Percentiles rank a stretch among this genome's conserved stretches.
These are phyloP conservation scores for Poteriospumella lacustris DNA, from an alignment of 108 stramenopile species.

Conservation along the genomic window DNA sequence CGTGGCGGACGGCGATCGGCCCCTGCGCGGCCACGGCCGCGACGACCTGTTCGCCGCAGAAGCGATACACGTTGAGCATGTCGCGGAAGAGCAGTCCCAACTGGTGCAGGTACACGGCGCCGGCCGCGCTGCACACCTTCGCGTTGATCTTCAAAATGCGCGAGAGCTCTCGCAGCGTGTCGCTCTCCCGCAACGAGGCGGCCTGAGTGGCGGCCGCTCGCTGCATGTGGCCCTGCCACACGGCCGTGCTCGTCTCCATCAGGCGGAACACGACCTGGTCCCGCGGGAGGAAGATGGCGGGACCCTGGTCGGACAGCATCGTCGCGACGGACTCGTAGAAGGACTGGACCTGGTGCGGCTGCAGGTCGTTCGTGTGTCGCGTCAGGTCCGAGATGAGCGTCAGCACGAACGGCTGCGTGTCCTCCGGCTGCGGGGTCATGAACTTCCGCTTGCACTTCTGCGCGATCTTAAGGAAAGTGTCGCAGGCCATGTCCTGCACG, in stretches of 20 bases:
- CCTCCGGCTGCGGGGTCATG: conserved; percentile 76
- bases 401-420: conserved; percentile 76
- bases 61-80: conserved; percentile 94
- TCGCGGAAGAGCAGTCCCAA: conserved; percentile 87
- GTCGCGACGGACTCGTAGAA: conserved; percentile 95
- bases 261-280: conserved; percentile 71
- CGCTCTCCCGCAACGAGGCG: conserved; percentile 72
- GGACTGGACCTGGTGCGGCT: conserved; percentile 95
- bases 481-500: conserved; percentile 99
- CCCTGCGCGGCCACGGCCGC: conserved; percentile 81
- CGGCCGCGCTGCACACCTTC: conserved; percentile 76
- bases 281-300: conserved; percentile 56
- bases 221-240: conserved; percentile 11
- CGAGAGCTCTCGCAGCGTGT: conserved; percentile 82
- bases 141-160: conserved; percentile 92
- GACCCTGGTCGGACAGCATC: conserved; percentile 86
- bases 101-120: conserved; percentile 85
- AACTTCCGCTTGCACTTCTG: conserved; percentile 91
- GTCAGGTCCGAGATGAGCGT: conserved; percentile 84
- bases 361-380: conserved; percentile 83
- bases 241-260: conserved; percentile 80
- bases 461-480: conserved; percentile 97
- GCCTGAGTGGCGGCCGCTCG: background rate
- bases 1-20: background rate
- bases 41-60: conserved; percentile 88